Evolutionary conservation across 2,329 filamentous ascomycete species (phyloP).

Genomic region (Bipolaris gigantea): DNA sequence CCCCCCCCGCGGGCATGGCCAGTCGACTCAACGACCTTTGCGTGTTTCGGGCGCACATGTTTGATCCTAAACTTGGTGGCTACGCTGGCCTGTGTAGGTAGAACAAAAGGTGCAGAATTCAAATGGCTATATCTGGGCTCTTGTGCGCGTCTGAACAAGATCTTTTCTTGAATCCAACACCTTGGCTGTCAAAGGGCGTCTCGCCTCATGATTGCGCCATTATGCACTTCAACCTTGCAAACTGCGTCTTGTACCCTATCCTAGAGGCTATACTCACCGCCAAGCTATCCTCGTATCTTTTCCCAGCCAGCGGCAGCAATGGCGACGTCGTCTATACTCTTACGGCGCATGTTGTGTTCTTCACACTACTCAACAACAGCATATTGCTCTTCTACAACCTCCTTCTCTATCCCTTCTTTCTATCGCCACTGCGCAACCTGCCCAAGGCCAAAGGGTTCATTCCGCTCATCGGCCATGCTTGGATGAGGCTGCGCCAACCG

Average conservation of each 20-base stretch:
- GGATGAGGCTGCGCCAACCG: conserved; percentile 40
- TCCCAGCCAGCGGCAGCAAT: not conserved
- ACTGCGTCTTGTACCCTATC: conserved; percentile 21
- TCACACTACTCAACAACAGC: conserved; percentile 20
- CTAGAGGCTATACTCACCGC: conserved; percentile 24
- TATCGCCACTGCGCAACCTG: conserved; percentile 44
- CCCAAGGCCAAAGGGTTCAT: conserved; percentile 34
- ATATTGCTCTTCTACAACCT: conserved; percentile 24
- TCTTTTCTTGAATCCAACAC: too few relatives aligned
- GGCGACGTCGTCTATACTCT: conserved; percentile 10
- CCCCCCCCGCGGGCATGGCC: not conserved
- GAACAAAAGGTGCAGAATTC: not conserved
- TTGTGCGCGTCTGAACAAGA: not conserved
- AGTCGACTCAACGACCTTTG: not conserved
- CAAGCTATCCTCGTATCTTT: conserved; percentile 25
- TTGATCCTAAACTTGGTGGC: not conserved
- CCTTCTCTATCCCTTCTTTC: conserved; percentile 44
- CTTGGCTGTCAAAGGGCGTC: not conserved
- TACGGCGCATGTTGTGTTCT: conserved; percentile 21
- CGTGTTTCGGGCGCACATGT: not conserved
- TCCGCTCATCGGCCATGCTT: conserved; percentile 45
- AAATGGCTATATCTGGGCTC: not conserved
- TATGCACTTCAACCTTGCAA: conserved; percentile 22
- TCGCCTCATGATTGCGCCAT: not conserved
- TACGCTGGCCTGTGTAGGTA: not conserved